Evolutionary conservation across 805 yeast species (phyloP).

Genomic region (Ascoidea tarda): DNA sequence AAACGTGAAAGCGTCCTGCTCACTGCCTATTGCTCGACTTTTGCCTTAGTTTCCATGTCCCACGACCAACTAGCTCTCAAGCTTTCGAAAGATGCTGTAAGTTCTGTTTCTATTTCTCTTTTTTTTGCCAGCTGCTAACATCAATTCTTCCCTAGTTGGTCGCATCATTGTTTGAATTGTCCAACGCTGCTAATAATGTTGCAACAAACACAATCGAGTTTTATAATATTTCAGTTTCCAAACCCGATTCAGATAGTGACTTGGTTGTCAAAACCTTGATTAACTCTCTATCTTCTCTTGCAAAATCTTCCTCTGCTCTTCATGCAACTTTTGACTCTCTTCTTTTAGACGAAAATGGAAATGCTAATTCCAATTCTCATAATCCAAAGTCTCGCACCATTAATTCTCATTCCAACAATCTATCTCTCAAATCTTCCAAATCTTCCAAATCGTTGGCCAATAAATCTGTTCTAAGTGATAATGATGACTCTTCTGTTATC

Average conservation of each 20-base stretch:
- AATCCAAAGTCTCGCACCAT: no score
- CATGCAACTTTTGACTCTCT: conserved; percentile 22
- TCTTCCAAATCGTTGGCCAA: no score
- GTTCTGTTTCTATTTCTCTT: neutral
- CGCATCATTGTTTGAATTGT: conserved; percentile 65
- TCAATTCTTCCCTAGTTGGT: conserved; percentile 32
- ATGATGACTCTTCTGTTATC: no score
- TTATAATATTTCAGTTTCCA: conserved; percentile 37
- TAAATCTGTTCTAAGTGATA: no score
- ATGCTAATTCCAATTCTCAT: neutral
- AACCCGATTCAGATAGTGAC: conserved; percentile 30
- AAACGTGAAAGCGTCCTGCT: no score
- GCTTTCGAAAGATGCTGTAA: neutral
- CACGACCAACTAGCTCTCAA: no score
- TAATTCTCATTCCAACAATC: no score
- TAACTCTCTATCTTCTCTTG: conserved; percentile 26
- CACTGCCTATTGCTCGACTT: no score
- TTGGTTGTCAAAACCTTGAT: conserved; percentile 29
- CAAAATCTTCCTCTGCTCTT: conserved; percentile 27
- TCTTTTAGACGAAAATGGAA: conserved; percentile 7
- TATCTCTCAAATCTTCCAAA: no score
- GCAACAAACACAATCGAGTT: conserved; percentile 70
- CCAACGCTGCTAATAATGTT: conserved; percentile 79
- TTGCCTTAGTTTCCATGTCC: no score
- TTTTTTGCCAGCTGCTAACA: neutral